Conservation (phyloP, 2,329 filamentous ascomycete species). For the Cytospora leucostoma region DNA sequence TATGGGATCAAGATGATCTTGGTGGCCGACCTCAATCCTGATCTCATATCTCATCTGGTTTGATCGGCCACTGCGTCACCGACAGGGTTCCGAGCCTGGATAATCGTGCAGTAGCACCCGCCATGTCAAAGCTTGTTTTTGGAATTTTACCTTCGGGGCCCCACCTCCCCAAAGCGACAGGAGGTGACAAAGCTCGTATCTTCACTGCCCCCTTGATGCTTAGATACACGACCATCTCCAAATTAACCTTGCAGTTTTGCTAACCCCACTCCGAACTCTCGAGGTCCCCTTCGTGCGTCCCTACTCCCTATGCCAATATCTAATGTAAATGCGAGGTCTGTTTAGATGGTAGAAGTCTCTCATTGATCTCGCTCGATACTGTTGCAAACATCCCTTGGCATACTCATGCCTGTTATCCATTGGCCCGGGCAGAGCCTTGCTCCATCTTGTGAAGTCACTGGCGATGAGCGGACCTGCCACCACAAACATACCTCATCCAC, state of each 20-base stretch:
- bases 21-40: background rate
- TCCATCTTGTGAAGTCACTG: background rate
- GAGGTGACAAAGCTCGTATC: background rate
- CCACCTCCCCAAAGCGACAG: background rate
- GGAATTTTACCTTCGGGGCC: background rate
- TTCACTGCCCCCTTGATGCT: background rate
- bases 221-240: background rate
- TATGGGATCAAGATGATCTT: background rate
- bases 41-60: slow-evolving; percentile 26
- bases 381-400: too few relatives aligned
- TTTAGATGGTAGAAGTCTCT: too few relatives aligned
- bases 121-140: background rate
- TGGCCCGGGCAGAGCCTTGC: too few relatives aligned
- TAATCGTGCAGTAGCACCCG: background rate
- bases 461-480: background rate
- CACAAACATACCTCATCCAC: background rate
- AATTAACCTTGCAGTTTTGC: background rate
- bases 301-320: too few relatives aligned
- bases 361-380: too few relatives aligned
- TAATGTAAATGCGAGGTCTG: too few relatives aligned
- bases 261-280: background rate
- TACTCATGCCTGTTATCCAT: too few relatives aligned
- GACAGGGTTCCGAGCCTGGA: background rate
- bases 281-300: too few relatives aligned
- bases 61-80: background rate